Evolutionary conservation across 208 protist genomes (phyloP).

Genomic region (Crithidia mellificae): DNA sequence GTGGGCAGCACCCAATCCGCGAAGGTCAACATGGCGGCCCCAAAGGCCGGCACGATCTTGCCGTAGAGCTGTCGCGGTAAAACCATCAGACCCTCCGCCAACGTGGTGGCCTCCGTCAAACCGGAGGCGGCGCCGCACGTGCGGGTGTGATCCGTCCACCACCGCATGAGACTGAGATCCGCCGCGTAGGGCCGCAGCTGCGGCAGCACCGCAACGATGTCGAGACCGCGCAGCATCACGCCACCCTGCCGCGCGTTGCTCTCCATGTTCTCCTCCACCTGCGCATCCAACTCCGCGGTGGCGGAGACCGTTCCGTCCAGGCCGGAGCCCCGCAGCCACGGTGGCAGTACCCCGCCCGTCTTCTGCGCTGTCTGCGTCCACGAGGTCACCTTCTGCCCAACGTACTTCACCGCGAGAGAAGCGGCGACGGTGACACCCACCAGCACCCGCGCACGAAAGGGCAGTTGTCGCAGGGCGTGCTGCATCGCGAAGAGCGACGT

Average conservation of each 20-base stretch:
- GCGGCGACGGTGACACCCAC: constrained; percentile 29
- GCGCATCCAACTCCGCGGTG: constrained; percentile 39
- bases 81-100: constrained; percentile 12
- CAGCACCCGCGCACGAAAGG: constrained; percentile 27
- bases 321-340: constrained; percentile 32
- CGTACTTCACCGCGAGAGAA: constrained; percentile 26
- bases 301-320: constrained; percentile 16
- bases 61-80: constrained; percentile 30
- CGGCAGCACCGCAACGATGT: constrained; percentile 65
- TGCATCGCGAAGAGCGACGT: constrained; percentile 31
- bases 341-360: constrained; percentile 22
- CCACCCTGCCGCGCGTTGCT: constrained; percentile 45
- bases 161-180: constrained; percentile 59
- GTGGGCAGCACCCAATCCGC: constrained; percentile 48
- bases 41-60: constrained; percentile 38
- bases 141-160: constrained; percentile 56
- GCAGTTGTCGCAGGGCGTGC: constrained; percentile 36
- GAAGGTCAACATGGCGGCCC: constrained; percentile 29
- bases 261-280: constrained; percentile 63
- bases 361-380: constrained; percentile 32
- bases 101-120: constrained; percentile 21
- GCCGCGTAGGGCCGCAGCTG: constrained; percentile 76
- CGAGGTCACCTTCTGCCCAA: constrained; percentile 23
- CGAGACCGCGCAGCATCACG: constrained; percentile 70
- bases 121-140: constrained; percentile 15